Base-by-base conservation (phyloP, 2,329 filamentous ascomycete genomes). In the Fusarium sp. region DNA sequence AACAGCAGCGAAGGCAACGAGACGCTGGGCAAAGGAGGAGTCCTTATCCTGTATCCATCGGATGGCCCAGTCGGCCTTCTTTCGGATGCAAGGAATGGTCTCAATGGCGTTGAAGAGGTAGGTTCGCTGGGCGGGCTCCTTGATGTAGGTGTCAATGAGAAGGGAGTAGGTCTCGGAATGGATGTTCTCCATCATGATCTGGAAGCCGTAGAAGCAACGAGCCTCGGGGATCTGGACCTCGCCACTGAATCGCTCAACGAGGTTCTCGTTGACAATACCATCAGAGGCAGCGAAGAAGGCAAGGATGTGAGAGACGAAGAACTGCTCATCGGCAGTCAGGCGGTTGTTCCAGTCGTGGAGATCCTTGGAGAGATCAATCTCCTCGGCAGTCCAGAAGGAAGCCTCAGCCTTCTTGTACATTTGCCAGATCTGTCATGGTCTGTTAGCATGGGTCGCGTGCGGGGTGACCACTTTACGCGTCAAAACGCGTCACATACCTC, bases 131-230 rank as follows among this genome's bases (percentile, higher is more conserved):
- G 93, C 93, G 71, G 94, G 93, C 87, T 99, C 96, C 89, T 97
- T 98, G 86, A 99, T 97, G 85, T 99, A 99, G 71, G 95, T 98
- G 83, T 99, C 96, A 82, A 99, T 99, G 81, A 99, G 91, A 39
- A 99, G 92, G 25, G 95, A 98, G 90, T 99, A 99, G 60, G 96
- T 99, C 87, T 99, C 96, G 20, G 96, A 98, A 89, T 99, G 96
- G 80, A 99, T 97, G 87, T 99, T 99, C 89, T 99, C 96, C 94
- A 99, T 98, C 96, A 99, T 99, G 87, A 98, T 98, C 87, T 99
- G 96, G 90, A 99, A 99, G 74, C 96, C 96, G 84, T 99, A 99
- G 89, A 99, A 99, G 91, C 96, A 99, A 79, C 96, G 94, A 73
- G 96, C 96, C 86, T 99, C 96, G 15, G 96, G 95, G 65, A 98